These are phyloP conservation scores for Heritiera littoralis DNA, from an alignment of 345 rosid species.

Conservation along the genomic window DNA sequence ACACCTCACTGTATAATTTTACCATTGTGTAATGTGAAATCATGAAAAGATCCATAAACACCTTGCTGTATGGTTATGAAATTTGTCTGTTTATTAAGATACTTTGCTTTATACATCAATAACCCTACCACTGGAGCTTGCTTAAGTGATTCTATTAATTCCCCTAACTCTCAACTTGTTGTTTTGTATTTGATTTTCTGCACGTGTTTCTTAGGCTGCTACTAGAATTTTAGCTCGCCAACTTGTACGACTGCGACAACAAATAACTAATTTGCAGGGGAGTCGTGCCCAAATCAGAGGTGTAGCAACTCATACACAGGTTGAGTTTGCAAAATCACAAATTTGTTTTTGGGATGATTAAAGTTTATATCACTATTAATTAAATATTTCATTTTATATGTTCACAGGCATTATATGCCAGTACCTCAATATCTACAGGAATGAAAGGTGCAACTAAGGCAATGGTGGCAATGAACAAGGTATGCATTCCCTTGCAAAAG, in stretches of 20 bases:
- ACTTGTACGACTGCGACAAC: slow-evolving; percentile 87
- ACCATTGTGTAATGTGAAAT: too few relatives aligned
- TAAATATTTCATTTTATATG: slow-evolving; percentile 6
- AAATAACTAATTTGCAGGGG: slow-evolving; percentile 89
- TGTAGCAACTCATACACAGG: slow-evolving; percentile 96
- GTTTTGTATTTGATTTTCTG: neutral
- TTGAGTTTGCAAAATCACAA: slow-evolving; percentile 21
- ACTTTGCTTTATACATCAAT: neutral
- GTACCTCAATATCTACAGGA: slow-evolving; percentile 58
- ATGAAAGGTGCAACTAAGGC: slow-evolving; percentile 76
- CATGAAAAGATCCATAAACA: neutral
- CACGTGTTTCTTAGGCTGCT: slow-evolving; percentile 59
- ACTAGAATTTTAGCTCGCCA: slow-evolving; percentile 90
- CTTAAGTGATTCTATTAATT: neutral
- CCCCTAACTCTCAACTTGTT: neutral
- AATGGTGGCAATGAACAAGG: slow-evolving; percentile 97
- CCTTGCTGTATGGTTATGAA: neutral
- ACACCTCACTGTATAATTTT: neutral
- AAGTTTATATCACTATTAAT: neutral
- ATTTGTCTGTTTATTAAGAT: neutral
- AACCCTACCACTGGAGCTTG: neutral
- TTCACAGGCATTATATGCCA: slow-evolving; percentile 78
- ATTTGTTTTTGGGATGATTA: neutral
- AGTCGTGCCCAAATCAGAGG: slow-evolving; percentile 98
- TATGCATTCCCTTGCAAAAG: slow-evolving; percentile 23